Evolutionary conservation across 306 rosid species (phyloP).

Genomic region (Urtica urens): DNA sequence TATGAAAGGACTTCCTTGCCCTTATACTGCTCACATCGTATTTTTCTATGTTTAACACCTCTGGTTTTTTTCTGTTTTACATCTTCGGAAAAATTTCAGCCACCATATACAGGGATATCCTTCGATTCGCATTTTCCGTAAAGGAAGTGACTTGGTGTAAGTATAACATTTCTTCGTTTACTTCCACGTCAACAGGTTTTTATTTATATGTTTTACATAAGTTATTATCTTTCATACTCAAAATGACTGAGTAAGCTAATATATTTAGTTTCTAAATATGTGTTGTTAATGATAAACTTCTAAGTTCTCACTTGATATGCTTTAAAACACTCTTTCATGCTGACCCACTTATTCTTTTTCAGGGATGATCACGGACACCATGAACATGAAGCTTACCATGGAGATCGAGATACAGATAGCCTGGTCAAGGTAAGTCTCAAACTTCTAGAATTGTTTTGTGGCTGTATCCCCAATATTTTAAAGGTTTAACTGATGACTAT

Average conservation of each 20-base stretch:
- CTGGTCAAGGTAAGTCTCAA: conserved; percentile 78
- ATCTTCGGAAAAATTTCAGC: conserved; percentile 36
- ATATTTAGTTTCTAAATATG: no score
- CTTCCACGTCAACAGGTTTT: not conserved
- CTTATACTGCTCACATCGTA: no score
- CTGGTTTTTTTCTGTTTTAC: not conserved
- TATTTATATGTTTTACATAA: not conserved
- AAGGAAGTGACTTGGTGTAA: conserved; percentile 92
- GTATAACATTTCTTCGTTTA: conserved; percentile 1
- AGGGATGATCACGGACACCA: conserved; percentile 92
- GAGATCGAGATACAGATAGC: conserved; percentile 88
- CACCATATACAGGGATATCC: conserved; percentile 98
- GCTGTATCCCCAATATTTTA: no score
- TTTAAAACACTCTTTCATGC: no score
- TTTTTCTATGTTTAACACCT: no score
- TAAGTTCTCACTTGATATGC: no score
- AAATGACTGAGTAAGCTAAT: no score
- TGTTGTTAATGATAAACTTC: no score
- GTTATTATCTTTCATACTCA: not conserved
- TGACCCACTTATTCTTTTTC: conserved; percentile 27
- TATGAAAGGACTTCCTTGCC: no score
- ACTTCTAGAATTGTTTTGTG: not conserved
- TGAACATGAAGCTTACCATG: conserved; percentile 89
- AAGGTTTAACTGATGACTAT: no score
- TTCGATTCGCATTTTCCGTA: conserved; percentile 89